phyloP scores from a whole-genome alignment of 805 yeast species.

The Candida oleophila region DNA sequence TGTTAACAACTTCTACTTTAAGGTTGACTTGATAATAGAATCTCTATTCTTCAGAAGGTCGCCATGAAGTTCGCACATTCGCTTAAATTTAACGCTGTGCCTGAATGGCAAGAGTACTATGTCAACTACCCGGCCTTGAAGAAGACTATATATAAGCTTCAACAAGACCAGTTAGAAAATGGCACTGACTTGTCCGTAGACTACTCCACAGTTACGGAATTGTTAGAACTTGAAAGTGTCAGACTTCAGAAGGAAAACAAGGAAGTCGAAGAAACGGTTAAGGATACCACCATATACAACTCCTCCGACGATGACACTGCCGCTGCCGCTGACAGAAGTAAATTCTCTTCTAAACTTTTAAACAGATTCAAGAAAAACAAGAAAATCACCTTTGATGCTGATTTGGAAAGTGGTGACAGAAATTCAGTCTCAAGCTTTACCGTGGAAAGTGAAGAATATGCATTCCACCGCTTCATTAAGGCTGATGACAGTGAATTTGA shows the following conservation, averaged over 20 bases:
- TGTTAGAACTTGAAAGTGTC: constrained; percentile 16
- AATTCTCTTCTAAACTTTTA: not conserved
- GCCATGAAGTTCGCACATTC: constrained; percentile 51
- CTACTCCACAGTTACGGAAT: constrained; percentile 26
- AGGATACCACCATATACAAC: not conserved
- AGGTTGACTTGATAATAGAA: not conserved
- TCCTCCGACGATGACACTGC: not conserved
- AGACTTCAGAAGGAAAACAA: not conserved
- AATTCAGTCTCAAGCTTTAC: constrained; percentile 12
- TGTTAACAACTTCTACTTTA: not conserved
- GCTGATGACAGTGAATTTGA: constrained; percentile 13
- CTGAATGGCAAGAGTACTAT: constrained; percentile 51
- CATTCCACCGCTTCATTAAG: constrained; percentile 14
- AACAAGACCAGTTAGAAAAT: constrained; percentile 35
- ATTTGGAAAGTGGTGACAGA: constrained; percentile 4
- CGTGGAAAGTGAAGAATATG: constrained; percentile 17
- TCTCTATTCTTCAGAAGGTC: not conserved
- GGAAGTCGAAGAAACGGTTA: not conserved
- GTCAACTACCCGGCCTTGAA: constrained; percentile 50
- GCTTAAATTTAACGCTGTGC: constrained; percentile 51
- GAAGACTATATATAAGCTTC: constrained; percentile 55
- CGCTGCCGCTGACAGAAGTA: not conserved
- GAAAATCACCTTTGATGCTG: not conserved
- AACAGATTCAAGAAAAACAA: constrained; percentile 1
- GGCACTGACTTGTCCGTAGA: constrained; percentile 19